Evolutionary conservation across 2,329 filamentous ascomycete genomes (phyloP), one percentile per base, ranked within the genome.

Genomic region (Neospermospora avenae): DNA sequence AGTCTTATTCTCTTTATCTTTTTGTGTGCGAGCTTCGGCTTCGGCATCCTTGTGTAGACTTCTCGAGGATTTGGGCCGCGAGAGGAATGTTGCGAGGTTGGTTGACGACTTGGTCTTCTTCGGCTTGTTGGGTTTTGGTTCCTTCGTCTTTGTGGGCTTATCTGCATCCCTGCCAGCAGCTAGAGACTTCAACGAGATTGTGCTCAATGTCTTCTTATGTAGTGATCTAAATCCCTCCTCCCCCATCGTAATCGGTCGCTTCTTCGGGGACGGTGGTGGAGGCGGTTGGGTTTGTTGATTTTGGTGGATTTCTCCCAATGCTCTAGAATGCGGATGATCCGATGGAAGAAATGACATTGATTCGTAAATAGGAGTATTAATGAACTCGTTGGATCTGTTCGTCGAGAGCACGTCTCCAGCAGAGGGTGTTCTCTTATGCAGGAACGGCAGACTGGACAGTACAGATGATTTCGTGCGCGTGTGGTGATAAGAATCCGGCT

Each of bases 71-170:
- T 88, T 91, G 61, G 86, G 85, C 59, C 88, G 87, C 59, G 85
- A 86, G 55, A 96, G 82, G 57, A 97, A 82, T 4, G 82, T 85
- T 0, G 85, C 85, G n/a, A 98, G 80, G 72, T 92, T 96, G 34
- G 89, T 89, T 3, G 89, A 83, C 0, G 93, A 96, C 74, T 93
- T 96, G 39, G 84, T 84, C 78, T 93, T 96, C 71, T 88, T 88
- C 25, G 85, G 84, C 70, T 88, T 89, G 60, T 80, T 80, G 11
- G 75, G 67, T 55, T 82, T 80, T 62, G 75, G 73, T 66, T 78
- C 78, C 59, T 76, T 74, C 24, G 70, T 65, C 55, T 75, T 78
- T 61, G 70, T 55, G 39, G 60, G 58, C 57, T 70, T 71, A 11
- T 67, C 64, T 44, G 66, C 52, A 55, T 79, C 78, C 63, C 74